These are phyloP conservation scores for Ajuga reptans DNA, from an alignment of 305 asterid species.

Conservation along the genomic window DNA sequence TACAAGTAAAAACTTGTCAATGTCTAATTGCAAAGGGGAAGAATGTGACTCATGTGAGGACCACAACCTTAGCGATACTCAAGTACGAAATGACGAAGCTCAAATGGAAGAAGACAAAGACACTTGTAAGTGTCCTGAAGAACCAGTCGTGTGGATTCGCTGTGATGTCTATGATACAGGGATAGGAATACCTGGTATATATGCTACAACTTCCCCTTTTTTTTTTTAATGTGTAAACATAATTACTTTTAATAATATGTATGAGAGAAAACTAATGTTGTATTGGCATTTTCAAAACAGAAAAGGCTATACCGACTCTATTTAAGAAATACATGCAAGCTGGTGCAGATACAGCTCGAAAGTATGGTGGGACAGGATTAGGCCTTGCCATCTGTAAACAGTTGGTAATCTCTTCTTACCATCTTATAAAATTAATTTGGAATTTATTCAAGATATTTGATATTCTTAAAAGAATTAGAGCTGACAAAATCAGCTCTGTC, in stretches of 20 bases:
- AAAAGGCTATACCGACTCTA: constrained; percentile 56
- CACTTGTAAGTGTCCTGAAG: constrained; percentile 25
- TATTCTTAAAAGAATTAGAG: not conserved
- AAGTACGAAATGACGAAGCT: constrained; percentile 14
- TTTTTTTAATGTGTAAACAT: not conserved
- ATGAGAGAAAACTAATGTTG: not conserved
- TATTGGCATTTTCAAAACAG: constrained; percentile 31
- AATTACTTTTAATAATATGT: not conserved
- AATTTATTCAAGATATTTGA: not conserved
- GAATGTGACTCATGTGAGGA: constrained; percentile 14
- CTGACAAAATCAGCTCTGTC: too few relatives aligned
- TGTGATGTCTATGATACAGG: constrained; percentile 90
- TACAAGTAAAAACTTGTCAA: not conserved
- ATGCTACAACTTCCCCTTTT: not conserved
- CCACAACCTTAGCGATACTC: not conserved
- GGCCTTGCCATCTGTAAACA: constrained; percentile 93
- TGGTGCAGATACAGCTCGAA: constrained; percentile 85
- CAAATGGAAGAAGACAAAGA: constrained; percentile 32
- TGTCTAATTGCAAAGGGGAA: not conserved
- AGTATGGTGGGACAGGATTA: constrained; percentile 91
- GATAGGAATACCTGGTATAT: constrained; percentile 84
- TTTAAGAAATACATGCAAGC: constrained; percentile 94
- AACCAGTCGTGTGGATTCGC: constrained; percentile 63
- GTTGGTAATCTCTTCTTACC: constrained; percentile 39
- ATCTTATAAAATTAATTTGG: not conserved